Percentiles rank a stretch among this genome's conserved stretches.
These are phyloP conservation scores for Xylariaceae sp. DNA, from an alignment of 2,329 filamentous ascomycete genomes.

Conservation along the genomic window DNA sequence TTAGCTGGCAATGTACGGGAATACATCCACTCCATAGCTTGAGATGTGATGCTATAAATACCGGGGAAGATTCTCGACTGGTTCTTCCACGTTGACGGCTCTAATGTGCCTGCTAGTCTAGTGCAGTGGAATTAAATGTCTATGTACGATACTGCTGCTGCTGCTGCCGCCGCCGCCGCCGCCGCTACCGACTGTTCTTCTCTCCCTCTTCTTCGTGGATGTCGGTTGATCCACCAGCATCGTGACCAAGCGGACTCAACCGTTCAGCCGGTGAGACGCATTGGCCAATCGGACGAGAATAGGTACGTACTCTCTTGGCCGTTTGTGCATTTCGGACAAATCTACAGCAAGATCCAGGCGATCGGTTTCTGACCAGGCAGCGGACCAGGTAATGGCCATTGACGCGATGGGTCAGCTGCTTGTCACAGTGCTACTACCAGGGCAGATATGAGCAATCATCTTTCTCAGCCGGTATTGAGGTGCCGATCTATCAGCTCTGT, in stretches of 20 bases:
- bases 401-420: slow-evolving; percentile 10
- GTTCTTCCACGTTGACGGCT: too few relatives aligned
- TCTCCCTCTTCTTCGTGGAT: background rate
- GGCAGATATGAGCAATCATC: slow-evolving; percentile 18
- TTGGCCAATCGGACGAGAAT: slow-evolving; percentile 16
- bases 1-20: too few relatives aligned
- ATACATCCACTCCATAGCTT: too few relatives aligned
- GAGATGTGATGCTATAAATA: too few relatives aligned
- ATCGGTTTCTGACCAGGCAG: background rate
- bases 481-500: slow-evolving; percentile 1
- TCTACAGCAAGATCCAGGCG: background rate
- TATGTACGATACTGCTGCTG: background rate
- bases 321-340: slow-evolving; percentile 8
- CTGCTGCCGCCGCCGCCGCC: background rate
- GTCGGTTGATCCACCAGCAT: slow-evolving; percentile 2
- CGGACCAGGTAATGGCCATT: background rate
- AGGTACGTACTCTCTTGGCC: slow-evolving; percentile 1
- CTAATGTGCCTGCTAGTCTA: too few relatives aligned
- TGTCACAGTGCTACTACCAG: slow-evolving; percentile 11
- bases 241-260: slow-evolving; percentile 8
- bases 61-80: too few relatives aligned
- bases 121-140: too few relatives aligned
- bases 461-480: slow-evolving; percentile 8
- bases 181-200: background rate
- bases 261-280: slow-evolving; percentile 16